Conservation (phyloP, 805 yeast genomes). For the Candida caryicola region DNA sequence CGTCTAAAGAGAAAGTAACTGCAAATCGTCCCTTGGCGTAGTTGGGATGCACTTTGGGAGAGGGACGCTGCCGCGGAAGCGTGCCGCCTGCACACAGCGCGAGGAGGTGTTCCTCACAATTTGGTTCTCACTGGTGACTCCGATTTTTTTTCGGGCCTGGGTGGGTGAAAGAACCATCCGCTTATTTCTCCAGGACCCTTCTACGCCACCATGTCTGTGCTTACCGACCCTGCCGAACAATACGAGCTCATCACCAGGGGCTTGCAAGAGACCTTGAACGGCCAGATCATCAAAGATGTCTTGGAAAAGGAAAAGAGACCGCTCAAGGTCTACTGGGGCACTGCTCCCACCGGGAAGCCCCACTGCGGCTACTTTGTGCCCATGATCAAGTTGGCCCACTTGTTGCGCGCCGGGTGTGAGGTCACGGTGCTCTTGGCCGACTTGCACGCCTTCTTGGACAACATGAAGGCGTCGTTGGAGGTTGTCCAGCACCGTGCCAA, state of each 20-base stretch:
- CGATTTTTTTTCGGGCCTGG: too few relatives aligned
- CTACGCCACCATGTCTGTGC: constrained; percentile 21
- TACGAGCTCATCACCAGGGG: constrained; percentile 76
- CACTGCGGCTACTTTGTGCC: constrained; percentile 99
- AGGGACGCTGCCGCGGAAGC: too few relatives aligned
- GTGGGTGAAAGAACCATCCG: neutral
- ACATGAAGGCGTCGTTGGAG: constrained; percentile 97
- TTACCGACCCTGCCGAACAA: constrained; percentile 57
- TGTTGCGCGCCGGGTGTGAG: constrained; percentile 93
- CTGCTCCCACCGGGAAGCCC: constrained; percentile 98
- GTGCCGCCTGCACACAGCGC: constrained; percentile 7
- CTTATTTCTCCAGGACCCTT: too few relatives aligned
- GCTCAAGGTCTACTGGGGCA: constrained; percentile 93
- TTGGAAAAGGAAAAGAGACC: constrained; percentile 80
- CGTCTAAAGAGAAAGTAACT: too few relatives aligned
- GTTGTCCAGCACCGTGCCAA: constrained; percentile 84
- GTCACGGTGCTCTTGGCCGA: constrained; percentile 91
- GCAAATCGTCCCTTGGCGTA: too few relatives aligned
- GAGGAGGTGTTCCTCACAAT: too few relatives aligned
- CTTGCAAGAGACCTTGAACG: constrained; percentile 88
- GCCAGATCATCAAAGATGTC: constrained; percentile 80
- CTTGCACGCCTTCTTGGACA: constrained; percentile 93
- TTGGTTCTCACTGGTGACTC: neutral
- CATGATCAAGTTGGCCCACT: constrained; percentile 94
- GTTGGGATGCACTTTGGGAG: too few relatives aligned